These are phyloP conservation scores for Carex myosuroides DNA, from an alignment of 176 grass and related monocot genomes.

Conservation along the genomic window DNA sequence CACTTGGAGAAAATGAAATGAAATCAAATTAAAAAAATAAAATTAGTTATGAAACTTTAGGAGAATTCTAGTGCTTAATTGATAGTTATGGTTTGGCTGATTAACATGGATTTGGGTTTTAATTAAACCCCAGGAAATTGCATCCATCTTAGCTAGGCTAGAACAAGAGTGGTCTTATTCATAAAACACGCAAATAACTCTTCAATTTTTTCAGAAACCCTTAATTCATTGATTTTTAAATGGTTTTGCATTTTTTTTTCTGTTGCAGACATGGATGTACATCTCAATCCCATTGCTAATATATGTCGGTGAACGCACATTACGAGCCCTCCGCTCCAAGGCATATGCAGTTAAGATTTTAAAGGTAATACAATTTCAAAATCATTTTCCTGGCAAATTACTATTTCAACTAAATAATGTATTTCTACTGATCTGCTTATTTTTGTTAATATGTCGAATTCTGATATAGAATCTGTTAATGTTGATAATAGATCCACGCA, in stretches of 20 bases:
- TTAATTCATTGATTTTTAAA: background rate
- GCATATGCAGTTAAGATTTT: constrained; percentile 80
- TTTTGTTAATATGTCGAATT: background rate
- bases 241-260: background rate
- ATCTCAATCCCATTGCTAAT: constrained; percentile 67
- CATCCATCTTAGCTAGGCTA: background rate
- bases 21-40: background rate
- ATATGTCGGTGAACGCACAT: constrained; percentile 69
- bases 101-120: background rate
- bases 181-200: background rate
- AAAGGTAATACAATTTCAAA: constrained; percentile 48
- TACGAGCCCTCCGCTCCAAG: constrained; percentile 79
- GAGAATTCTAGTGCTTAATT: background rate
- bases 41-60: background rate
- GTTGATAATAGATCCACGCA: background rate
- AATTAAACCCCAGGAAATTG: background rate
- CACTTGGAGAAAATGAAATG: background rate
- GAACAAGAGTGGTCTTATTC: background rate
- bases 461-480: background rate
- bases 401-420: background rate
- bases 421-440: background rate
- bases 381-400: background rate
- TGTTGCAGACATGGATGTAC: constrained; percentile 98
- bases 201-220: background rate
- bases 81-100: background rate